Evolutionary conservation across 129 eudicot genomes (phyloP), one percentile per base, ranked within the genome.

Genomic region (Rutidosis leptorrhynchoides): DNA sequence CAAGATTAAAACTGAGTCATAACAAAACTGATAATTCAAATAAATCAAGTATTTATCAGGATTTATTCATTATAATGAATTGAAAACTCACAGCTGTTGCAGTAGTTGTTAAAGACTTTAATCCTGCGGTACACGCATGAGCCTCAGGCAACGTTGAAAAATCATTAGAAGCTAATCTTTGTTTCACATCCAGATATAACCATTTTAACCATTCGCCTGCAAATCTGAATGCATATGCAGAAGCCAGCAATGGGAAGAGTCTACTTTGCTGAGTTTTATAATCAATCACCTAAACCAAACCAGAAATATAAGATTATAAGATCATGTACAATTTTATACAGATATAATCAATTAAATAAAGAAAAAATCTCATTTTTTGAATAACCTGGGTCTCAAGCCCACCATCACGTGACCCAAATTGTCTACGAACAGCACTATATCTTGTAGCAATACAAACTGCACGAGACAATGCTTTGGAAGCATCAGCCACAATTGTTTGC

Each of bases 121-220:
- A 83, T 59, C 99, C 99, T 57, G 99, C 99, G 40, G 99, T 94
- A 76, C 95, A 89, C 22, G 99, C 99, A 75, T 94, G 99, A 53
- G 86, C 95, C 80, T 94, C 99, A 2, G 99, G 97, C 83, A 94
- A 78, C 2, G 99, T 94, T 62, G 99, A 86, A 80, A 89, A 94
- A 78, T 94, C 99, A 62, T 83, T 86, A 21, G 88, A 86, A 74
- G 80, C 86, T 74, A 94, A 65, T 81, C 95, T 82, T 74, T 86
- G 78, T 5, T 90, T 89, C 56, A 94, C 99, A 77, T 94, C 99
- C 65, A 56, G 82, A 88, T 94, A 94, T 65, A 89, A 73, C 97
- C 95, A 89, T 52, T 75, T 81, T 52, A 94, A 78, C 97, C 99
- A 89, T 72, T 94, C 97, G 7, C 99, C 97, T 48, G 80, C 97